Base-by-base conservation (phyloP, 1,284 basidiomycete genomes). In the Exsudoporus floridanus region DNA sequence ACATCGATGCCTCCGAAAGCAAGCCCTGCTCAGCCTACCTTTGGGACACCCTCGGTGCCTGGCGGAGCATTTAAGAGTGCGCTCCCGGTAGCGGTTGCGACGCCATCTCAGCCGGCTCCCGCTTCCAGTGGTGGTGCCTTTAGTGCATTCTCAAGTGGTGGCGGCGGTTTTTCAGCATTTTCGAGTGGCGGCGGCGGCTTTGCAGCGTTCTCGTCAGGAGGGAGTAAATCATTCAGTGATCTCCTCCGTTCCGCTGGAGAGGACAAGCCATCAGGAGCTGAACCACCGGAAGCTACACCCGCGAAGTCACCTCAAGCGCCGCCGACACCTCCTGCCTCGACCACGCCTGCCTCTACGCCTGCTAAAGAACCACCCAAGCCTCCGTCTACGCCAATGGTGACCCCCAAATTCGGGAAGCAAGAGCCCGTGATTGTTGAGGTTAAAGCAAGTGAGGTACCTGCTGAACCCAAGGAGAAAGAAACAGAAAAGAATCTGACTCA, bases 161-260 rank as follows among this genome's bases (percentile, higher is more conserved):
- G 59, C 6, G 54, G 72, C 7, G 30, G 30, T 31, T 74, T 73
- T 46, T 46, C 56, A 7, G 63, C 70, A 8, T 66, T 72, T 53
- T 57, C 71, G 6, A 13, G 30, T 5, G 30, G 54, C 5, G 31
- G 53, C 0, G 53, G 60, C 4, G 56, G 72, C 5, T 74, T 73
- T 45, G 47, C 56, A 7, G 61, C 70, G 9, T 65, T 72, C 55
- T 57, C 71, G 5, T 58, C 62, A 0, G 62, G 61, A n/a, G 62
- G 59, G 13, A 61, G 56, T 18, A 73, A 71, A 57, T 71, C 75
- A 7, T 78, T 79, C 49, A 62, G 65, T 13, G 77, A 78, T 16
- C 55, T 79, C 46, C 60, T 79, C 9, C 62, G 68, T 35, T 61
- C 61, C 21, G 59, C 59, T 12, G 66, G 63, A 18, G 66, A 68